Conservation (phyloP, 2,329 filamentous ascomycete species). For the Cercospora sesami region DNA sequence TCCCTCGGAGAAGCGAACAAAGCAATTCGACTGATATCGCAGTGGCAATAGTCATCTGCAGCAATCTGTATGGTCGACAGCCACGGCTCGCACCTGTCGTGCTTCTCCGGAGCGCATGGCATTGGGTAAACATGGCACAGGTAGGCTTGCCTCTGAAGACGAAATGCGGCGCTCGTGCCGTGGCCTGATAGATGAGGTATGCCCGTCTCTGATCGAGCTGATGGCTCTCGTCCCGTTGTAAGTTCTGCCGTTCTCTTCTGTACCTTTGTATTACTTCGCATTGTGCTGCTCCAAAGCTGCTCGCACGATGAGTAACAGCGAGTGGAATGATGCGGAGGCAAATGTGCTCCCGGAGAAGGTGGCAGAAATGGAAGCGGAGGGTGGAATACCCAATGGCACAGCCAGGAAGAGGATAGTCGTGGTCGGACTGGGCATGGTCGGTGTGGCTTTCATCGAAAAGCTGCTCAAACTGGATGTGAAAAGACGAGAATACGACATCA, state of each 20-base stretch:
- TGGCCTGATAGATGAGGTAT: slow-evolving; percentile 24
- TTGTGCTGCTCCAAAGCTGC: slow-evolving; percentile 1
- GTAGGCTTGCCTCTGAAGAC: slow-evolving; percentile 8
- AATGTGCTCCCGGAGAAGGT: slow-evolving; percentile 49
- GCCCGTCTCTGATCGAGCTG: background rate
- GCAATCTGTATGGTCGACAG: slow-evolving; percentile 17
- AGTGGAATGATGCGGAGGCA: slow-evolving; percentile 50
- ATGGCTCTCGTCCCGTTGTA: background rate
- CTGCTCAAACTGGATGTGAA: slow-evolving; percentile 79
- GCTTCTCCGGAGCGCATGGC: slow-evolving; percentile 25
- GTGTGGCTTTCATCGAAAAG: slow-evolving; percentile 67
- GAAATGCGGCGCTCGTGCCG: slow-evolving; percentile 12
- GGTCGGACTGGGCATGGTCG: slow-evolving; percentile 86
- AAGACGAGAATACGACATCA: slow-evolving; percentile 72
- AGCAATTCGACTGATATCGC: slow-evolving; percentile 4
- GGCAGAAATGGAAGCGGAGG: slow-evolving; percentile 38
- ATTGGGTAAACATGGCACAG: slow-evolving; percentile 16
- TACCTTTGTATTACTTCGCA: background rate
- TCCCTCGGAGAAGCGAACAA: slow-evolving; percentile 24
- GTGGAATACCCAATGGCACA: slow-evolving; percentile 38
- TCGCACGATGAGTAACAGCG: slow-evolving; percentile 44
- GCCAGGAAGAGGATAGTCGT: slow-evolving; percentile 71
- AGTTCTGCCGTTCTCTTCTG: slow-evolving; percentile 1
- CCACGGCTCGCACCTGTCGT: slow-evolving; percentile 7
- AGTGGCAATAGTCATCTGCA: slow-evolving; percentile 15